phyloP scores from a whole-genome alignment of 768 basidiomycete genomes.

The Pisolithus microcarpus region DNA sequence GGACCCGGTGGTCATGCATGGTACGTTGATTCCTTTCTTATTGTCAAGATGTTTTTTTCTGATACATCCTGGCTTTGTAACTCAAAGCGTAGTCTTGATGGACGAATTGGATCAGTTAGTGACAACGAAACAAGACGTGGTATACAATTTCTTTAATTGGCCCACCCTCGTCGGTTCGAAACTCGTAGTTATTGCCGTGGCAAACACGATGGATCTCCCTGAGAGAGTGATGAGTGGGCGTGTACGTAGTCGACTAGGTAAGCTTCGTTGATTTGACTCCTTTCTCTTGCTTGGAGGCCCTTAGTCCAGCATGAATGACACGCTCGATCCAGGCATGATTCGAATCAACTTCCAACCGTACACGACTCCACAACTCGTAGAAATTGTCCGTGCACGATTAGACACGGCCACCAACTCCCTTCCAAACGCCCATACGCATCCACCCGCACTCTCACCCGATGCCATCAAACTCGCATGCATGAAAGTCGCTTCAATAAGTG shows the following conservation, averaged over 20 bases:
- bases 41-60: background rate
- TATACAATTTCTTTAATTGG: constrained; percentile 99
- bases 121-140: constrained; percentile 93
- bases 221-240: constrained; percentile 90
- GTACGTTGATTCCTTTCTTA: constrained; percentile 32
- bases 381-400: constrained; percentile 83
- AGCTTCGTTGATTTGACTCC: constrained; percentile 14
- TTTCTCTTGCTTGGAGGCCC: too few relatives aligned
- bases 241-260: constrained; percentile 87
- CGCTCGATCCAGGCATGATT: constrained; percentile 59
- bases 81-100: constrained; percentile 78
- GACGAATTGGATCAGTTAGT: constrained; percentile 97
- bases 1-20: constrained; percentile 86
- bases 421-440: constrained; percentile 35
- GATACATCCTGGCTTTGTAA: background rate
- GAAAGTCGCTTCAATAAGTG: constrained; percentile 73
- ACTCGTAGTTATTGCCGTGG: constrained; percentile 92
- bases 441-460: constrained; percentile 51
- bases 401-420: constrained; percentile 45
- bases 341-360: constrained; percentile 93
- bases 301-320: background rate
- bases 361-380: constrained; percentile 63
- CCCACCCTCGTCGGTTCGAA: constrained; percentile 84
- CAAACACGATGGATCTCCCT: constrained; percentile 97
- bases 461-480: constrained; percentile 83